Evolutionary conservation across 2,329 filamentous ascomycete genomes (phyloP), one percentile per base, ranked within the genome.

Genomic region (Phaeoacremonium minimum): DNA sequence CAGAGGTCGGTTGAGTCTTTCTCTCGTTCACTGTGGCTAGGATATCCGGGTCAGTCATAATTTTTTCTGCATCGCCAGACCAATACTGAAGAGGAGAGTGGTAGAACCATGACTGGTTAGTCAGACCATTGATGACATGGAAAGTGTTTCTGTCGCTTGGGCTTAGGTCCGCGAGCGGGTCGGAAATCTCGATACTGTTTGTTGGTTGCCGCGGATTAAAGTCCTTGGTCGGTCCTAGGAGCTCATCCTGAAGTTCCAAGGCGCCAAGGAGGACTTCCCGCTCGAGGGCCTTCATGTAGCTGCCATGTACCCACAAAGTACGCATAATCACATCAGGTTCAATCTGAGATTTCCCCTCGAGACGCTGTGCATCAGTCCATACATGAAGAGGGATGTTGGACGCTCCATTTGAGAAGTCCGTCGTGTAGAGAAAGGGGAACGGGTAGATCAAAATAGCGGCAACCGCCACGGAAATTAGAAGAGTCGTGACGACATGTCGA

Each of bases 31-130:
- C 80, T 1, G 86, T 90, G 2, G 60, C 57, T 4, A 89, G 55
- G 11, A 89, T 71, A 51, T 89, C 71, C 1, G 56, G 36, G 49
- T 91, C 86, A 13, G 60, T 55, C 17, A 73, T 55, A 33, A 91
- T 75, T 6, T 58, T 60, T 2, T 75, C 68, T 6, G 64, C 52
- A n/a, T 71, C 85, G 53, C 81, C 85, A 41, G 79, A 73, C 86
- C 86, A 91, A 57, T 89, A 90, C 57, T 87, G 80, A 36, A 91
- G 61, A 2, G 86, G 85, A n/a, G 86, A 90, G 49, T 90, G 85
- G 51, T 86, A 86, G 47, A 86, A 85, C 84, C 84, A 88, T 4
- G 78, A 78, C 47, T 79, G 63, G 45, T 78, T 73, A 4, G 70
- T 77, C 20, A 79, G 56, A 12, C 76, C 77, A 49, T 82, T 80